Percentiles rank a stretch among this genome's conserved stretches.
Evolutionary conservation across 441 rosid species (phyloP).

Genomic region (Hura crepitans): DNA sequence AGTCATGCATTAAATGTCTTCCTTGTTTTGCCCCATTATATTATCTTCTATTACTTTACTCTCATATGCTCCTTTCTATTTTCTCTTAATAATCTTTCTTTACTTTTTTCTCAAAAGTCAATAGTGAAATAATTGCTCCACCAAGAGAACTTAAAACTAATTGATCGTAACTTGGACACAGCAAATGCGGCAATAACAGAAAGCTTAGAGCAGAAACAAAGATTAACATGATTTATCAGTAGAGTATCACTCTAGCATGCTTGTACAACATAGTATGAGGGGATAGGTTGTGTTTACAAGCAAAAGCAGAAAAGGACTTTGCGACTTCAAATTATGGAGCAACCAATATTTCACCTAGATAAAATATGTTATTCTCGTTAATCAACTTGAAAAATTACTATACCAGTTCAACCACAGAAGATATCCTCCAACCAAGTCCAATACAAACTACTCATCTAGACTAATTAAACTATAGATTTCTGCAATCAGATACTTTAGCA

Average conservation of each 20-base stretch:
- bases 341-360: too few species aligned
- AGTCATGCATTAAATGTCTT: too few species aligned
- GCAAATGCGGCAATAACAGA: neutral
- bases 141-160: neutral
- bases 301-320: neutral
- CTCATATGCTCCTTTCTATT: too few species aligned
- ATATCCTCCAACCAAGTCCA: neutral
- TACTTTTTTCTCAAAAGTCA: neutral
- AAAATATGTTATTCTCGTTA: too few species aligned
- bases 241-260: neutral
- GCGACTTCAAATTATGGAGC: neutral
- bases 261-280: neutral
- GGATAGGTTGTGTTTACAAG: neutral
- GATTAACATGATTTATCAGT: neutral
- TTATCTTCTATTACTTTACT: too few species aligned
- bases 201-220: neutral
- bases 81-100: too few species aligned
- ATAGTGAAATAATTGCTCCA: neutral
- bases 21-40: too few species aligned
- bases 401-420: neutral
- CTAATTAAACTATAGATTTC: neutral
- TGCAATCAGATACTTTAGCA: neutral
- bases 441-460: neutral
- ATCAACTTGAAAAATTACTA: neutral
- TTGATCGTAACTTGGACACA: neutral